phyloP scores from a whole-genome alignment of 2,329 filamentous ascomycete genomes.

The Diaporthe australafricana region DNA sequence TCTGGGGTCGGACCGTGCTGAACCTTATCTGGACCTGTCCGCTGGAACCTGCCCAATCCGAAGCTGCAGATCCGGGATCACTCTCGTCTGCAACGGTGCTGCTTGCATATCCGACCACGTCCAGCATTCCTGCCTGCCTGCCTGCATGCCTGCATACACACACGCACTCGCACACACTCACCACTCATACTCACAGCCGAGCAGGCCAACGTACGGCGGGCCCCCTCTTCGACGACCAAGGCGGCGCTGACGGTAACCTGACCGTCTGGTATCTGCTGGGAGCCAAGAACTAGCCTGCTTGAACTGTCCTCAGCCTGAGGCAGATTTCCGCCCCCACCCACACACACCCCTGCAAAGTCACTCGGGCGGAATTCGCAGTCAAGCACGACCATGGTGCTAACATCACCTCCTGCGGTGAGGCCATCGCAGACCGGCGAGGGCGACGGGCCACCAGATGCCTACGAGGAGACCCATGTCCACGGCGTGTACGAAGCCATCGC shows the following conservation, averaged over 20 bases:
- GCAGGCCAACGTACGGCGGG: conserved; percentile 1
- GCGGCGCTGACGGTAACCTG: not conserved
- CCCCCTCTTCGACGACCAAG: not conserved
- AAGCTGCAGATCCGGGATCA: conserved; percentile 26
- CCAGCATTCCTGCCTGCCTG: conserved; percentile 18
- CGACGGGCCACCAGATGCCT: conserved; percentile 60
- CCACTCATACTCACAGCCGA: not conserved
- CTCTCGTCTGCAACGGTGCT: conserved; percentile 13
- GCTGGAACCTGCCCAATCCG: conserved; percentile 25
- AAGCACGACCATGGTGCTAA: conserved; percentile 30
- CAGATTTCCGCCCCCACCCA: conserved; percentile 8
- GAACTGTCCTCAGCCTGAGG: conserved; percentile 13
- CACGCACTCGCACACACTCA: not conserved
- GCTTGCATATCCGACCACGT: conserved; percentile 23
- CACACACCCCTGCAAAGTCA: conserved; percentile 1
- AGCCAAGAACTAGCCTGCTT: conserved; percentile 6
- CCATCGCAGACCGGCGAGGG: conserved; percentile 37
- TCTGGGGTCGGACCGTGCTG: conserved; percentile 28
- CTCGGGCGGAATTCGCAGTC: not conserved
- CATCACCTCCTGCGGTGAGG: conserved; percentile 39
- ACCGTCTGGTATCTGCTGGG: not conserved
- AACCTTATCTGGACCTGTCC: conserved; percentile 29
- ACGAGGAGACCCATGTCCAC: conserved; percentile 91
- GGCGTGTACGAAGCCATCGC: conserved; percentile 90
- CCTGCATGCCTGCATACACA: not conserved